These are phyloP conservation scores for Pseudonectria buxi DNA, from an alignment of 2,329 filamentous ascomycete genomes.

Conservation along the genomic window DNA sequence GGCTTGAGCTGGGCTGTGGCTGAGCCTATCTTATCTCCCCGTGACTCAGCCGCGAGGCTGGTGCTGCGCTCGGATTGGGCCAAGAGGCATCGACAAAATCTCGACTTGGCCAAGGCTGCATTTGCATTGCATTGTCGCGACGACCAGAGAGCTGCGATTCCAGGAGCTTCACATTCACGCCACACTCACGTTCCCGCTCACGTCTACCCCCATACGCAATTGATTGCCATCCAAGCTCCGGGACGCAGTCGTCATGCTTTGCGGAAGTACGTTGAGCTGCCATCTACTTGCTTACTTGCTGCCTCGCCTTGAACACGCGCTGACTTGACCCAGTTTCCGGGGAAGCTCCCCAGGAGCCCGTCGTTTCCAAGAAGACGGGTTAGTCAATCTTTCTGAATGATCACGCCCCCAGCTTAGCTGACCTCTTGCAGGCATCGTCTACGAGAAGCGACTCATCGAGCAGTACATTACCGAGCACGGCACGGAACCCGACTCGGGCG, in stretches of 20 bases:
- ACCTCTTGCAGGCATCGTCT: constrained; percentile 63
- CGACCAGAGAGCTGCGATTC: constrained; percentile 16
- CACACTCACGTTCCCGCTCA: neutral
- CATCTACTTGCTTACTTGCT: neutral
- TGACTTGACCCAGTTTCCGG: constrained; percentile 66
- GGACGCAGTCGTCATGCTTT: constrained; percentile 37
- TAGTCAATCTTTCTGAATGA: constrained; percentile 28
- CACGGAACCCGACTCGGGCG: constrained; percentile 84
- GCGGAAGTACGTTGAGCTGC: constrained; percentile 40
- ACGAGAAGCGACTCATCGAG: constrained; percentile 91
- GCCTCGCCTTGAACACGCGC: constrained; percentile 5
- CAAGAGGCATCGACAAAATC: constrained; percentile 27
- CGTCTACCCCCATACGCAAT: constrained; percentile 22
- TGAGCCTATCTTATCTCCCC: constrained; percentile 23
- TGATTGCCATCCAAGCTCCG: constrained; percentile 22
- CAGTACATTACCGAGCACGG: constrained; percentile 90
- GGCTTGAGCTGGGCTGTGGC: constrained; percentile 2
- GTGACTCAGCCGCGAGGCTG: constrained; percentile 14
- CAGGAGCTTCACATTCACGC: neutral
- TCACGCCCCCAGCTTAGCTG: constrained; percentile 4
- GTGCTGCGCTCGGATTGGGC: constrained; percentile 11
- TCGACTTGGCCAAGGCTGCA: constrained; percentile 15
- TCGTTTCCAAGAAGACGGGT: constrained; percentile 93
- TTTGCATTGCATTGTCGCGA: constrained; percentile 18
- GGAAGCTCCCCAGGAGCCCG: constrained; percentile 89